Conservation (phyloP, 1,139 yeast genomes). For the Magnusiomyces ingens region DNA sequence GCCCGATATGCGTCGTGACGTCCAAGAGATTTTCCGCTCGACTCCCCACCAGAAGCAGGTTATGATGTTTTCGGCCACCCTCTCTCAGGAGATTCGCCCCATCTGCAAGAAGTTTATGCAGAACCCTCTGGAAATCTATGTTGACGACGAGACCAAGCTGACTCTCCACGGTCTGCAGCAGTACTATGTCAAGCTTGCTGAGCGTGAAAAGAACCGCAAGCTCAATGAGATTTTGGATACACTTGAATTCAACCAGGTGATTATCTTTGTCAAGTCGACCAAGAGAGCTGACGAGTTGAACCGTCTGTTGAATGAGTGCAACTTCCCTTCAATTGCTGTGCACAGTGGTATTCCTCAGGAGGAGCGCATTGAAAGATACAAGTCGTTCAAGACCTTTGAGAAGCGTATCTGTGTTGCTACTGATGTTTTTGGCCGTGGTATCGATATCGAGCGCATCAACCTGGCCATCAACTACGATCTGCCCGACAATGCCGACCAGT, state of each 20-base stretch:
- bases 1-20: slow-evolving; percentile 94
- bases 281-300: slow-evolving; percentile 89
- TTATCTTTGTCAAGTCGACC: slow-evolving; percentile 89
- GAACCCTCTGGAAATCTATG: slow-evolving; percentile 94
- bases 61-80: slow-evolving; percentile 98
- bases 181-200: slow-evolving; percentile 83
- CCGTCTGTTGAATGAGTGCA: slow-evolving; percentile 81
- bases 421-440: slow-evolving; percentile 98
- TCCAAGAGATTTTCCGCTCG: slow-evolving; percentile 94
- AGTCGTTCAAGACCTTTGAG: slow-evolving; percentile 94
- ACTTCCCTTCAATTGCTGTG: slow-evolving; percentile 96
- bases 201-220: slow-evolving; percentile 89
- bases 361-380: slow-evolving; percentile 96
- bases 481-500: slow-evolving; percentile 88
- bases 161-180: slow-evolving; percentile 98
- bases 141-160: slow-evolving; percentile 95
- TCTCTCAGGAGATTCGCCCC: slow-evolving; percentile 91
- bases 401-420: slow-evolving; percentile 98
- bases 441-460: slow-evolving; percentile 97
- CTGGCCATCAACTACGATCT: slow-evolving; percentile 92
- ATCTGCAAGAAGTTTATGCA: slow-evolving; percentile 97
- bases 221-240: slow-evolving; percentile 88
- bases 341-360: slow-evolving; percentile 96
- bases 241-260: slow-evolving; percentile 96
- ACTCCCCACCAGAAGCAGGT: slow-evolving; percentile 99